Evolutionary conservation across 192 early-diverging fungal species (phyloP).

Genomic region (Piromyces finnis): DNA sequence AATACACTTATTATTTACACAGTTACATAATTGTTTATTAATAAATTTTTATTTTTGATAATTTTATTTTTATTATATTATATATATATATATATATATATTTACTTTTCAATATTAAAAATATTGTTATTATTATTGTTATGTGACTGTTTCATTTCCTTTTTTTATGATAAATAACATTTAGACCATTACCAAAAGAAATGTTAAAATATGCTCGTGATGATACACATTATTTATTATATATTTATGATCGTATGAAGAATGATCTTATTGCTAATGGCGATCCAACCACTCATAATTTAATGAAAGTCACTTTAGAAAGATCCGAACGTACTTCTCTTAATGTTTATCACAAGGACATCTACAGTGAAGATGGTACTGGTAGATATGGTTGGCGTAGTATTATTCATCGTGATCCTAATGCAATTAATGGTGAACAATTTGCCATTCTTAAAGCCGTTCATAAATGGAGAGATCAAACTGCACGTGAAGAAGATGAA

Average conservation of each 20-base stretch:
- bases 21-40: too few species aligned
- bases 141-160: too few species aligned
- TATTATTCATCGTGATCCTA: conserved; percentile 29
- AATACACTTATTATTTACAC: too few species aligned
- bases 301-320: conserved; percentile 37
- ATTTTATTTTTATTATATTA: too few species aligned
- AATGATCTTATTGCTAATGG: conserved; percentile 46
- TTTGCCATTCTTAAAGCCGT: conserved; percentile 69
- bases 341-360: conserved; percentile 55
- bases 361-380: conserved; percentile 55
- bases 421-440: conserved; percentile 22
- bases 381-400: conserved; percentile 65
- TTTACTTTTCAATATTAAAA: too few species aligned
- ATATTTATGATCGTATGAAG: conserved; percentile 85
- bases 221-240: conserved; percentile 92
- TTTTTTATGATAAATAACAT: too few species aligned
- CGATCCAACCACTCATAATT: conserved; percentile 39
- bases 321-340: conserved; percentile 53
- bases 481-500: conserved; percentile 87
- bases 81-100: too few species aligned
- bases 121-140: too few species aligned
- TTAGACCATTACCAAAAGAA: conserved; percentile 74
- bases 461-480: conserved; percentile 83
- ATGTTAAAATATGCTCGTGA: conserved; percentile 82
- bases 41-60: too few species aligned